Base-by-base conservation (phyloP, 805 yeast genomes). In the Candida saitoana region DNA sequence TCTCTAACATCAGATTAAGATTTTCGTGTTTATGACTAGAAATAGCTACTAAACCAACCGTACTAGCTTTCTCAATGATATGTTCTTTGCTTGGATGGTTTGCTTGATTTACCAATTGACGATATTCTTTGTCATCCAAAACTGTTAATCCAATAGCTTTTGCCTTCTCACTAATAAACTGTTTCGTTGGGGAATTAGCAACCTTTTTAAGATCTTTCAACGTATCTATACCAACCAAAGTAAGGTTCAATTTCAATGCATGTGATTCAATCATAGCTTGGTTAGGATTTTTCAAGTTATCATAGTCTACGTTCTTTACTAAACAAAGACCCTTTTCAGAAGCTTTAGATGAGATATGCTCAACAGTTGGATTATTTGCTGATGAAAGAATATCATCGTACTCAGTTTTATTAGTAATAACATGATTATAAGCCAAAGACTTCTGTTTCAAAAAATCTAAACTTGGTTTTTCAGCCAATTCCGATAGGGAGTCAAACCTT, bases 401-500 rank as follows among this genome's bases (percentile, higher is more conserved):
- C 3, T 52, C 53, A 2, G 37, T 19, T 24, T 42, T 37, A 6
- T 44, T 35, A 2, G 37, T 29, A 4, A 43, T 44, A 20, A 46
- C 32, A 15, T 34, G 31, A 3, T 32, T 25, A 7, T 12, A 34
- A 14, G 29, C 30, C 8, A 34, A 34, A 8, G 42, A 40, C 22
- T 32, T 30, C 9, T 29, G 46, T 19, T 22, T 35, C 16, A 75
- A 45, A 32, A 57, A 62, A 0, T 60, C 65, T 4, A 55, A 29
- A 1, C 64, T 47, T 18, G 68, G 69, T 3, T 40, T 30, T 3
- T 57, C 49, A 8, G 50, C 41, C n/a, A 39, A 43, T 5, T 36
- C 35, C 27, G 39, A 44, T 45, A 56, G 44, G 5, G 43, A 17
- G 1, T 44, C 40, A 16, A 48, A 44, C 2, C 56, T 52, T 8